Base-by-base conservation (phyloP, 2,329 filamentous ascomycete species). In the Stagonosporopsis rhizophila region DNA sequence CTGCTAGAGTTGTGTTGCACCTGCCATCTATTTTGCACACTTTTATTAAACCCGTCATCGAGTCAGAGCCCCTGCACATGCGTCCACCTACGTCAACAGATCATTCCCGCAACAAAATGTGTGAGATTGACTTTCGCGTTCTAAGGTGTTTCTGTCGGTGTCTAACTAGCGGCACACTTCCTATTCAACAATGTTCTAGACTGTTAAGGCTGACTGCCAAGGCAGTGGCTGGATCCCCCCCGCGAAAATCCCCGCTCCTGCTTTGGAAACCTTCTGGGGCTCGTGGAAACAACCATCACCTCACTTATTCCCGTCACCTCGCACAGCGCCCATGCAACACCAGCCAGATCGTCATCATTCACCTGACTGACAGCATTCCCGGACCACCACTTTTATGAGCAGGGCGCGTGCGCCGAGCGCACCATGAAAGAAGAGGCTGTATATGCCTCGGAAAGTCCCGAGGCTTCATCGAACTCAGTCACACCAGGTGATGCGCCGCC, bases 401-500 rank as follows among this genome's bases (percentile, higher is more conserved):
- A 45, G 46, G 42, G 28, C 56, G 53, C 25, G 11, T 42, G 55
- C 47, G 44, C 38, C 47, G 44, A 51, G 49, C 51, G 45, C 49
- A 53, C 28, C 25, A 63, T 60, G 60, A 59, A 62, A 27, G 56
- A 60, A 46, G 56, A 61, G 52, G 46, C 22, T 38, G 49, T 52
- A 6, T 60, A 59, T 50, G 50, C 62, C 17, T 69, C 65, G 23
- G 61, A 61, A 14, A 68, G 65, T 57, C 66, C 66, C 14, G 62
- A 61, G 37, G 56, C 60, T 22, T 52, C 52, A 7, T 22, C 56
- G n/a, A 60, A 58, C 55, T 60, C 56, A 19, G 42, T 53, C 27
- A 62, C 58, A 17, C 63, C 53, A 20, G 46, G 48, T 17, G 56
- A 61, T 34, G 47, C 44, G 46, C 82, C 79, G n/a, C 71, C 78